Conservation (phyloP, 2,329 filamentous ascomycete genomes). For the Paraconiothyrium sp. region DNA sequence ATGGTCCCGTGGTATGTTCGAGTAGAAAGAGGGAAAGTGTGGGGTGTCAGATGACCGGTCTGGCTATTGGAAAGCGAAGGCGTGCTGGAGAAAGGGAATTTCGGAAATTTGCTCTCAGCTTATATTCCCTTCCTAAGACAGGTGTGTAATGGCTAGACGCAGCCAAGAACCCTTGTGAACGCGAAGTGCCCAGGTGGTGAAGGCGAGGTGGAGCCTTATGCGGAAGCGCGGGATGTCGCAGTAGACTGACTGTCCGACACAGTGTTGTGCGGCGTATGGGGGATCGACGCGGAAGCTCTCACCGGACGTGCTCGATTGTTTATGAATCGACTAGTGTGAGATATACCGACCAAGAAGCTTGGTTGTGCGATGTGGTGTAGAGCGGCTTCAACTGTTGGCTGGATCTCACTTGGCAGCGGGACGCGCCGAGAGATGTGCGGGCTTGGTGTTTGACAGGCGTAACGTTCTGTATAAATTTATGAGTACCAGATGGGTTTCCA, state of each 20-base stretch:
- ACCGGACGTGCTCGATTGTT: slow-evolving; percentile 34
- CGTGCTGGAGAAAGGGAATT: slow-evolving; percentile 23
- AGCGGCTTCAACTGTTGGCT: slow-evolving; percentile 31
- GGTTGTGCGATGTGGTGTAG: slow-evolving; percentile 26
- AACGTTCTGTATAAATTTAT: slow-evolving; percentile 28
- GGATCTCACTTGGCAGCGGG: slow-evolving; percentile 36
- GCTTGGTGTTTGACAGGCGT: slow-evolving; percentile 30
- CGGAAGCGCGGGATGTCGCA: slow-evolving; percentile 46
- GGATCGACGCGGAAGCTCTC: slow-evolving; percentile 28
- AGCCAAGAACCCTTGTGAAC: slow-evolving; percentile 15
- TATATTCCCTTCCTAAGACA: slow-evolving; percentile 27
- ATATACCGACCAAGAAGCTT: slow-evolving; percentile 32
- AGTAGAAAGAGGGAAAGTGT: slow-evolving; percentile 33
- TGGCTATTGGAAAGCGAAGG: slow-evolving; percentile 18
- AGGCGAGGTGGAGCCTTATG: slow-evolving; percentile 25
- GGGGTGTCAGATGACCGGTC: slow-evolving; percentile 33
- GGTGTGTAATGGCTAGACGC: slow-evolving; percentile 21
- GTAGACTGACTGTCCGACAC: slow-evolving; percentile 26
- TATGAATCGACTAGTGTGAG: slow-evolving; percentile 36
- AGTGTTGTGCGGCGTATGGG: slow-evolving; percentile 24
- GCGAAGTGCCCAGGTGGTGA: slow-evolving; percentile 20
- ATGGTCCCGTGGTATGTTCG: slow-evolving; percentile 27
- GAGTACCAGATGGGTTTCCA: slow-evolving; percentile 34
- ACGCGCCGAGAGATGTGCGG: slow-evolving; percentile 23
- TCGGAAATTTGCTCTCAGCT: slow-evolving; percentile 19